Evolutionary conservation across 2,329 filamentous ascomycete species (phyloP).

Genomic region (Alternaria conjuncta): DNA sequence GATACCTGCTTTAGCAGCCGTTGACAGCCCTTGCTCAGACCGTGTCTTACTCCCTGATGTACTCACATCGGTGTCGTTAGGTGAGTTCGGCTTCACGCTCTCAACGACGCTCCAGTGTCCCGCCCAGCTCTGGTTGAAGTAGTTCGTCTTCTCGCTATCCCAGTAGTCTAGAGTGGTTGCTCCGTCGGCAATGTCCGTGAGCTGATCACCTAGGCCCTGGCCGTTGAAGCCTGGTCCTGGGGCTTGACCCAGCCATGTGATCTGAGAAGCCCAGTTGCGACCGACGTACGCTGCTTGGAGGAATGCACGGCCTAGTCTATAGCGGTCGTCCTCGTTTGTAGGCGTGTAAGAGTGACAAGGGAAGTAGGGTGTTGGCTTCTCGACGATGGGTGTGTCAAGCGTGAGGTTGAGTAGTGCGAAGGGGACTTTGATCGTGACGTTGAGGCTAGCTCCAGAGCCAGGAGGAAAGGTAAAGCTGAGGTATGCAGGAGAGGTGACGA

Average conservation of each 20-base stretch:
- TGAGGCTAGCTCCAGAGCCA: slow-evolving; percentile 5
- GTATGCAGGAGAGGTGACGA: slow-evolving; percentile 52
- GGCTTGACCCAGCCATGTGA: slow-evolving; percentile 9
- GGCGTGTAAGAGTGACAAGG: slow-evolving; percentile 41
- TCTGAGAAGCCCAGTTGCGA: slow-evolving; percentile 21
- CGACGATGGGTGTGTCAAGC: slow-evolving; percentile 47
- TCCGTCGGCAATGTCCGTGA: background rate
- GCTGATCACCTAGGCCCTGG: slow-evolving; percentile 4
- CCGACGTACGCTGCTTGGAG: slow-evolving; percentile 57
- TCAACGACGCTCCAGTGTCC: background rate
- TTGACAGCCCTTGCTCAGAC: background rate
- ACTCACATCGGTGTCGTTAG: background rate
- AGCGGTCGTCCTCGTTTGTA: background rate
- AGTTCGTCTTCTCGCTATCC: background rate
- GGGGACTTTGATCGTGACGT: slow-evolving; percentile 53
- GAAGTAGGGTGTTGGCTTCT: slow-evolving; percentile 50
- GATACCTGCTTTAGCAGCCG: background rate
- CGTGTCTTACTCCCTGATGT: background rate
- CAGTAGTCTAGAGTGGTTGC: background rate
- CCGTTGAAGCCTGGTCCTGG: slow-evolving; percentile 1
- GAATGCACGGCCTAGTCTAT: slow-evolving; percentile 53
- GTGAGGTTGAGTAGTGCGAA: slow-evolving; percentile 47
- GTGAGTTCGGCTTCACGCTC: background rate
- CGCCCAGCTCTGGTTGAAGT: slow-evolving; percentile 1
- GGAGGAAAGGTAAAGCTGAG: slow-evolving; percentile 51